Conservation (phyloP, 345 rosid species). For the Eucalyptus decipiens region DNA sequence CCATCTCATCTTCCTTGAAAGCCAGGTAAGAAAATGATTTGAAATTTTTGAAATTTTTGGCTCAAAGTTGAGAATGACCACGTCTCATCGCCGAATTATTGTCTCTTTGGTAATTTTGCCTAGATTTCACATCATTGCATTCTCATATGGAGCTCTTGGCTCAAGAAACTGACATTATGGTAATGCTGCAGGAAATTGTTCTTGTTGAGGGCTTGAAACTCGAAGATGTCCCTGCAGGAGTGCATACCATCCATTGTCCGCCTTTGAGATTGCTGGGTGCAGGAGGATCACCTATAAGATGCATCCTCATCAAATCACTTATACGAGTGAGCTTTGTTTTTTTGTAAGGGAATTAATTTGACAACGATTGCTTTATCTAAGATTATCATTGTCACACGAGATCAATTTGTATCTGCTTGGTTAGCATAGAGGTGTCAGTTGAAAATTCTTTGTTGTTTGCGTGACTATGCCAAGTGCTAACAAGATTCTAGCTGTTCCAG, state of each 20-base stretch:
- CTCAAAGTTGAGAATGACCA: background rate
- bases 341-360: background rate
- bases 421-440: too few relatives aligned
- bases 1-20: constrained; percentile 31
- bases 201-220: constrained; percentile 60
- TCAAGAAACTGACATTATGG: background rate
- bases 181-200: constrained; percentile 29
- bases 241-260: constrained; percentile 48
- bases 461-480: background rate
- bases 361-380: background rate
- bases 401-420: background rate
- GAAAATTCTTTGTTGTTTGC: background rate
- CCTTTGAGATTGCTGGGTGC: constrained; percentile 56
- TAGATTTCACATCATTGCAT: background rate
- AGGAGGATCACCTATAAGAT: constrained; percentile 60
- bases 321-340: background rate
- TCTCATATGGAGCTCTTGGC: background rate
- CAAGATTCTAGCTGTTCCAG: background rate
- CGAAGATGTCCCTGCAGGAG: constrained; percentile 40
- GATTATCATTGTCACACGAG: background rate
- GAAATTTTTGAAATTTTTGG: background rate
- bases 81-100: background rate
- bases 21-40: constrained; percentile 18
- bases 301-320: constrained; percentile 55
- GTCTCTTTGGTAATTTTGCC: background rate